Evolutionary conservation across 306 rosid species (phyloP), one percentile per base, ranked within the genome.

Genomic region (Quercus engelmannii): DNA sequence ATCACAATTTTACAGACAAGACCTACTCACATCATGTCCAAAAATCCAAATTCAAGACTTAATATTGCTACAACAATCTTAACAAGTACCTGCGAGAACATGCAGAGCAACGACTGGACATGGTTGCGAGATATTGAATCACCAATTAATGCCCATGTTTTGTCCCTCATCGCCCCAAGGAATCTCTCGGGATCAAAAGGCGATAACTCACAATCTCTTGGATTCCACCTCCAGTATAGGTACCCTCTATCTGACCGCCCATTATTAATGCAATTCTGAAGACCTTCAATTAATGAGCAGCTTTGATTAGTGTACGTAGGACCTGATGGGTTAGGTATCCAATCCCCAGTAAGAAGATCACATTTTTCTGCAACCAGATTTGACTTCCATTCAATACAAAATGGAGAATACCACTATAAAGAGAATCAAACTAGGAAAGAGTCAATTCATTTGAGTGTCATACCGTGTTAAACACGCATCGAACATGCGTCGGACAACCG

Each of bases 61-160:
- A 13, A 75, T 74, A 3, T 33, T 51, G 33, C 76, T 46, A 43
- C 30, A 28, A 21, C 25, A 80, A 55, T 87, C 35, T 59, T 51
- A 58, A 83, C 25, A 63, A 64, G 21, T 87, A 94, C 99, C 97
- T 79, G 84, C 23, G 97, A 86, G 55, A 96, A 96, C 87, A 90
- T 79, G 88, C 99, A 96, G 56, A 96, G 79, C 82, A 93, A 61
- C 0, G 99, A 96, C 65, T 96, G 99, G 20, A 93, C 96, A 82
- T 93, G 99, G 85, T 96, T 96, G 43, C 99, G 97, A 33, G 93
- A 82, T 65, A 96, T 96, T 1, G 99, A 96, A 87, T 96, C 99
- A 13, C 99, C 99, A 21, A 95, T 88, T 77, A 95, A 76, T 38
- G 92, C 98, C 99, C 94, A 95, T 19, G 75, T 65, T 82, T 93